Base-by-base conservation (phyloP, 2,329 filamentous ascomycete species). In the Aspergillus latus region DNA sequence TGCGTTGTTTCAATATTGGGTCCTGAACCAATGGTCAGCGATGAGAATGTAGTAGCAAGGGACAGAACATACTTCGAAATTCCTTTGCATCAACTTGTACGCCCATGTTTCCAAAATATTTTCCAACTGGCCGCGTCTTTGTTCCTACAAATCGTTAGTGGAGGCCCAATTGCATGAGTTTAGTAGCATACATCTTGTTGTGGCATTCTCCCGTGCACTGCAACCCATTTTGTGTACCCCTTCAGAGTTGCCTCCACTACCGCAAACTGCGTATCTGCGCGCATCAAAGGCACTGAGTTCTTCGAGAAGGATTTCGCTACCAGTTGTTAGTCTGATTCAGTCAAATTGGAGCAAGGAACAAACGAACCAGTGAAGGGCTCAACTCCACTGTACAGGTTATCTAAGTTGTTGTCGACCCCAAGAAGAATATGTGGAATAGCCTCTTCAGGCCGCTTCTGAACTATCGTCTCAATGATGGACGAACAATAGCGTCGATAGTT, bases 401-500 rank as follows among this genome's bases (percentile, higher is more conserved):
- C 82, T 15, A 97, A 76, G 48, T 90, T 82, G 43, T 82, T 81
- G 60, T 94, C 88, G 28, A 92, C 88, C 64, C 89, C 86, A 13
- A 82, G 80, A n/a, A 99, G 82, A 50, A 97, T 92, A 72, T 97
- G 90, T 40, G 86, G 84, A 62, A 97, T 86, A 0, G 93, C 93
- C 59, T 97, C 92, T 49, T 89, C 84, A 2, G 92, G 86, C 64
- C 90, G 89, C 63, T 89, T 83, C 62, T 89, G 84, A 16, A 95
- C 91, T 60, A 97, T 90, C 13, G 83, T 83, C 73, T 97, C 93
- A 54, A 99, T 91, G 28, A 97, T 84, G 58, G 90, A 88, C 2
- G 87, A 86, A 71, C 92, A 94, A 68, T 96, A 97, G 57, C 94
- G 84, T 39, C 94, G 84, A 72, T 99, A 99, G 68, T 99, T 97